These are phyloP conservation scores for Auricularia sp. DNA, from an alignment of 768 basidiomycete species.

Conservation along the genomic window DNA sequence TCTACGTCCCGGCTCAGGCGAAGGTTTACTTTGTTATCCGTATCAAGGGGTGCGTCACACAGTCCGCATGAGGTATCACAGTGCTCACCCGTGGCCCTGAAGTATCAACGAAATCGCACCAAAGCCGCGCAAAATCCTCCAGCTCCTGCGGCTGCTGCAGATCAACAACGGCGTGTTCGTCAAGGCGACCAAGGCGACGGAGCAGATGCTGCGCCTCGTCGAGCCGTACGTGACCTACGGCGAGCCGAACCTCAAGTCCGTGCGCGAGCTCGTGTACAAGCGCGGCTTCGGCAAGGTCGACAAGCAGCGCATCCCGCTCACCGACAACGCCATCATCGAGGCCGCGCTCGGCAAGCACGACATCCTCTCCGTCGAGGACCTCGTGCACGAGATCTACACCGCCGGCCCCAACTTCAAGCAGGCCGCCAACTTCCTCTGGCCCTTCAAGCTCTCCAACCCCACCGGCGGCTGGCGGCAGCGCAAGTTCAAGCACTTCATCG, in stretches of 20 bases:
- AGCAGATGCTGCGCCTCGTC: slow-evolving; percentile 95
- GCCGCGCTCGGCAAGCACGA: slow-evolving; percentile 82
- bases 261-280: slow-evolving; percentile 98
- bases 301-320: slow-evolving; percentile 93
- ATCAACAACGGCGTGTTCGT: slow-evolving; percentile 99
- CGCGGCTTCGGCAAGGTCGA: slow-evolving; percentile 97
- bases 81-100: slow-evolving; percentile 11
- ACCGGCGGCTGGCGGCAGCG: slow-evolving; percentile 95
- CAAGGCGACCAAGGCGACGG: slow-evolving; percentile 91
- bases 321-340: slow-evolving; percentile 92
- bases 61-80: background rate
- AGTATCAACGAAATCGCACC: slow-evolving; percentile 99
- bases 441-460: slow-evolving; percentile 99
- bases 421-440: slow-evolving; percentile 97
- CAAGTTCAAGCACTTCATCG: slow-evolving; percentile 95
- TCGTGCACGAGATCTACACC: slow-evolving; percentile 93
- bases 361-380: slow-evolving; percentile 94
- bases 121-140: slow-evolving; percentile 98
- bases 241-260: slow-evolving; percentile 92
- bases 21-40: slow-evolving; percentile 98
- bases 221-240: slow-evolving; percentile 98
- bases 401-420: slow-evolving; percentile 97
- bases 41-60: slow-evolving; percentile 78
- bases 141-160: slow-evolving; percentile 95
- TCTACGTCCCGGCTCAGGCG: slow-evolving; percentile 93